Base-by-base conservation (phyloP, 805 yeast genomes). In the Candida peoriensis region DNA sequence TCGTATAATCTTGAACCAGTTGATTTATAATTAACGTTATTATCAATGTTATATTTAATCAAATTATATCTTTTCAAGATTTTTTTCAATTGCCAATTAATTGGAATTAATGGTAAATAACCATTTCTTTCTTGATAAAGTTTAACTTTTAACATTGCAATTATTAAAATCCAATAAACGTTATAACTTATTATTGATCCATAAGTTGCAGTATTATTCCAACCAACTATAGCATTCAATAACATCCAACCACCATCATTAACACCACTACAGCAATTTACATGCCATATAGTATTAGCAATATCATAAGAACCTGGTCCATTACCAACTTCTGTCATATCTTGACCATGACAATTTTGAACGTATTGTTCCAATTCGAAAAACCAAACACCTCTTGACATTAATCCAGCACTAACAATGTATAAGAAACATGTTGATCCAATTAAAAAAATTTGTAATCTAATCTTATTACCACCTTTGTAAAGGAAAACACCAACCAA, bases 261-360 rank as follows among this genome's bases (percentile, higher is more conserved):
- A 43, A 84, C 78, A 20, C 95, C 95, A 57, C 87, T 86, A 61
- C 97, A 88, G 57, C 96, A 87, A 61, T 88, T 86, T 20, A 88
- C 95, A 58, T 88, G 97, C 97, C 97, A 88, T 2, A 88, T 79
- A 8, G 89, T 76, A 29, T 69, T 73, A 14, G 74, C 47, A 22
- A 87, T 78, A 52, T 88, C 95, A 54, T 88, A 88, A 0, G 94
- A 82, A 0, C 97, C 97, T 0, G 96, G 96, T 0, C 97, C 97
- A 25, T 81, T 80, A 2, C 97, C 97, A 1, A 80, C 74, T 60
- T 88, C 97, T 27, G 85, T 72, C 54, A 86, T 82, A 49, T 88
- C 97, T 51, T 77, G 76, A 4, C 96, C 96, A 36, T 72, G 72
- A 52, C 95, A 88, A 42, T 60, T 62, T 38, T 74, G 73, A 38